Evolutionary conservation across 306 rosid genomes (phyloP), one percentile per base, ranked within the genome.

Genomic region (Leucaena leucocephala): DNA sequence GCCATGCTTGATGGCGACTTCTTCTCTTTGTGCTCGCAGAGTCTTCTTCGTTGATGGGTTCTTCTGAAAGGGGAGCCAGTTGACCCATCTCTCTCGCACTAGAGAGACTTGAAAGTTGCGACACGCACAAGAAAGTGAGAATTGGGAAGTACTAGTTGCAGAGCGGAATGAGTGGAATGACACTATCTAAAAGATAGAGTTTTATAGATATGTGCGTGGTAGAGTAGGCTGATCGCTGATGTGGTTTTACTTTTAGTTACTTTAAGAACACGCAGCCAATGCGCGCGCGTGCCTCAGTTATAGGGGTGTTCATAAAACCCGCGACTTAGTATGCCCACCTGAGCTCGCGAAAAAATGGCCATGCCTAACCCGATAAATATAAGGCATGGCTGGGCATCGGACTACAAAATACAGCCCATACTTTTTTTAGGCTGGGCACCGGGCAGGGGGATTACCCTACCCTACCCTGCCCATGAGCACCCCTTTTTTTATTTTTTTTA

Each of bases 61-160:
- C 97, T 80, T 93, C 97, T 42, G 94, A 83, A 15, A 93, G 45
- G 6, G 97, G 88, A 0, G 90, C 91, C 0, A 92, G 87, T 2
- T 96, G 81, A 69, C 86, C 87, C 90, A 89, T 92, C 54, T 70
- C 43, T 27, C 27, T 72, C 49, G 4, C n/a, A 65, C 49, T 16
- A 7, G 27, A 21, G 49, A 44, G 57, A 21, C 61, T 16, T 8
- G 33, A 57, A 22, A 58, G 54, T 19, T 2, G 21, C 57, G 67
- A 55, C 10, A 72, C 11, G 19, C 5, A 34, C 46, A 50, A 50
- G 74, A 61, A 19, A 75, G 6, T 21, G 62, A 55, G 55, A 3
- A 35, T 8, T 64, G 70, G 61, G 0, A n/a, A 34, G 50, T 4
- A n/a, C 61, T 54, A 12, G 62, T 55, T 55, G 65, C 35, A 33